Conservation (phyloP, 31 red algal genomes). For the Odonthalia washingtoniensis region DNA sequence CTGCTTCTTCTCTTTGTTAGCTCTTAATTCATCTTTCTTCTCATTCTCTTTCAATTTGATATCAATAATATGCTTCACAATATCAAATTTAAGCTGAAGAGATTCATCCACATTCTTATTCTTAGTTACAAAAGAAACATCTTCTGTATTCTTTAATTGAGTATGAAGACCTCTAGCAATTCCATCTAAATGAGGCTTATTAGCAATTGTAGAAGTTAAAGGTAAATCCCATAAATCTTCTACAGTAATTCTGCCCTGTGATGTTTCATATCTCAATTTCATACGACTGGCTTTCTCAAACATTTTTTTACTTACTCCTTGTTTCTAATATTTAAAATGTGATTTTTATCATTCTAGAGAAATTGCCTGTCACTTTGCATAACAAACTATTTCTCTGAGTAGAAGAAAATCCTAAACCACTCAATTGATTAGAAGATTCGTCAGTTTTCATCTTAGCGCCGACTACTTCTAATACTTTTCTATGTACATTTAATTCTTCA, state of each 20-base stretch:
- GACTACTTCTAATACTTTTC: conserved; percentile 13
- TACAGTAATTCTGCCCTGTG: background rate
- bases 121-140: background rate
- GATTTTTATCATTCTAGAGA: background rate
- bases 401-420: background rate
- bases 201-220: conserved; percentile 5
- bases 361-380: background rate
- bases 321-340: background rate
- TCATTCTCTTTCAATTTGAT: background rate
- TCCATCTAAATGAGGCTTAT: background rate
- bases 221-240: background rate
- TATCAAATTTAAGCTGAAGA: background rate
- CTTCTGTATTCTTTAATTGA: background rate
- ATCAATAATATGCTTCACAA: conserved; percentile 6
- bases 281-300: too few relatives aligned
- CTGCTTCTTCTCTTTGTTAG: conserved; percentile 3
- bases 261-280: too few relatives aligned
- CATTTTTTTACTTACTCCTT: too few relatives aligned
- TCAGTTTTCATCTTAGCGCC: background rate
- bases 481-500: background rate
- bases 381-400: background rate
- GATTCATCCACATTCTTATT: background rate
- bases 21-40: background rate
- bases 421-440: background rate
- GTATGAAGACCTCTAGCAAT: background rate